Evolutionary conservation across 23 red algal species (phyloP).

Genomic region (Gracilariopsis chorda): DNA sequence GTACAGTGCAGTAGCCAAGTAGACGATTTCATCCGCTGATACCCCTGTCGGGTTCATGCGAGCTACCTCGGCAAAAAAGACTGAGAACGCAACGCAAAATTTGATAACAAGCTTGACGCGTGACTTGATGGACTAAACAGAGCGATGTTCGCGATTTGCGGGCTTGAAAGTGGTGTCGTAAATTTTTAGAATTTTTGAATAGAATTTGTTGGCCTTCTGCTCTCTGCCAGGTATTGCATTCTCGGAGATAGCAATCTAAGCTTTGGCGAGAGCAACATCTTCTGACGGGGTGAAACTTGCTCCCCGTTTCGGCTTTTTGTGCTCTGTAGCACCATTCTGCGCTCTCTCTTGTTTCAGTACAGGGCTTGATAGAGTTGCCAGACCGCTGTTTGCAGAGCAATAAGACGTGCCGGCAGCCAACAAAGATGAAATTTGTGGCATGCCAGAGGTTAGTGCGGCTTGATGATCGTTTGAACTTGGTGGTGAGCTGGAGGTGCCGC

Average conservation of each 20-base stretch:
- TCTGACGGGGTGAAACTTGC: not conserved
- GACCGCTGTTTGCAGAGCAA: too few species aligned
- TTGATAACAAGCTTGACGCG: not conserved
- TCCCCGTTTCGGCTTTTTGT: too few species aligned
- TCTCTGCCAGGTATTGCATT: not conserved
- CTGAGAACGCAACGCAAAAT: not conserved
- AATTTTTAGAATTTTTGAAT: not conserved
- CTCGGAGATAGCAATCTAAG: not conserved
- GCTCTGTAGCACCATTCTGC: too few species aligned
- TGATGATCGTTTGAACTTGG: too few species aligned
- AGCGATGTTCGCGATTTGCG: not conserved
- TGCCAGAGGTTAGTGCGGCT: too few species aligned
- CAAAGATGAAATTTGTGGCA: too few species aligned
- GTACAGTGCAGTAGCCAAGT: not conserved
- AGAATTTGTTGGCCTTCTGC: not conserved
- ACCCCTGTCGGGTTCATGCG: slow-evolving; percentile 8
- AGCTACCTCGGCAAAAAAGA: not conserved
- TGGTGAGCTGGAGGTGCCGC: too few species aligned
- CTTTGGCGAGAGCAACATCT: not conserved
- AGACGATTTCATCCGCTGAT: not conserved
- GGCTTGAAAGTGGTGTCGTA: not conserved
- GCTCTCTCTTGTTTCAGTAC: too few species aligned
- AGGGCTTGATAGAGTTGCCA: too few species aligned
- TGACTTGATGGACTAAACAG: not conserved
- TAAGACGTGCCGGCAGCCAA: too few species aligned